Evolutionary conservation across 495 filamentous ascomycete genomes (phyloP), one percentile per base, ranked within the genome.

Genomic region (Aspergillus coremiiformis): DNA sequence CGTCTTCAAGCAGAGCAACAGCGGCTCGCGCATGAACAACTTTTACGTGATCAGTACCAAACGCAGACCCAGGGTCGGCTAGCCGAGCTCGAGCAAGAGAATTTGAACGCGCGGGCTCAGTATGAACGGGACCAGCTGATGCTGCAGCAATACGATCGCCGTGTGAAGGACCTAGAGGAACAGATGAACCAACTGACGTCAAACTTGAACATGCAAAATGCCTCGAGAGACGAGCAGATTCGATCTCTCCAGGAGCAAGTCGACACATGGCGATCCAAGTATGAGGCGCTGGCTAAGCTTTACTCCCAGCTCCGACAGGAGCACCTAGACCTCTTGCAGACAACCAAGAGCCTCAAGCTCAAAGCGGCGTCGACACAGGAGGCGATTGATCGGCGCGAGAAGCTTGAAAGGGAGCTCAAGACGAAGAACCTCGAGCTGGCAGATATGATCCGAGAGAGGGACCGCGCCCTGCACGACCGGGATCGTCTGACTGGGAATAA

Each of bases 341-440:
- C 89, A 55, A 96, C 93, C 69, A 98, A 98, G 78, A 76, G 84
- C 33, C 88, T 96, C 30, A 94, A 97, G 68, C 80, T 96, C 51
- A 96, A 96, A 69, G 93, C 93, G 5, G 88, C 90, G 1, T 96
- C 92, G 3, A 94, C 93, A 0, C 91, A 96, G 66, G 94, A 97
- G 67, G 92, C 94, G 3, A 96, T 97, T 56, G 94, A 97, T 20
- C 83, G 80, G 49, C 84, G 92, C 19, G 94, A 98, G 71, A 95
- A 92, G 72, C 78, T 98, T 51, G 89, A 96, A 71, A 84, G 92
- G 9, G 93, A 98, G 69, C 85, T 97, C 63, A 98, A 98, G 78
- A 95, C 90, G 20, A 98, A 96, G 81, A 98, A 97, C 65, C 76
- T 97, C 15, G 94, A 98, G 69, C 74, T 98, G 39, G 93, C 93